Base-by-base conservation (phyloP, 495 filamentous ascomycete genomes). In the Hypoxylon subgilvum region DNA sequence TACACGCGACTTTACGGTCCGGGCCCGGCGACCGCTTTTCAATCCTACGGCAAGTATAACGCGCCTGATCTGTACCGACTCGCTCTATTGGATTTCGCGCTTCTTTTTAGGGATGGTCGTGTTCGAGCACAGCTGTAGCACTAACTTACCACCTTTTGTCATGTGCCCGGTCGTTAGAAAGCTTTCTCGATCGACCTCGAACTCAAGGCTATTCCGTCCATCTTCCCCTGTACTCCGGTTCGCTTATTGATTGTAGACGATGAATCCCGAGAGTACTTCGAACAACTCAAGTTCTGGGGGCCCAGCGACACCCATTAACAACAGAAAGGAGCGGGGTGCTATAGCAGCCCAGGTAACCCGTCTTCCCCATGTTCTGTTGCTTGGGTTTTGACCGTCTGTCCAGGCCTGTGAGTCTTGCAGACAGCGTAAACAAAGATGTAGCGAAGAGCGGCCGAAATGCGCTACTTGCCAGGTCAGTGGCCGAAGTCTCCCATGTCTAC, bases 401-500 rank as follows among this genome's bases (percentile, higher is more conserved):
- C 6, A 65, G 89, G 91, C 62, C 18, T 96, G 91, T 73, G 89
- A 92, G 75, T 94, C 90, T 22, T 96, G 91, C 68, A 80, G 91
- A 42, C 77, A 82, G 39, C 82, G 91, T 28, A 96, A 96, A 79
- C 92, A 94, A 72, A 92, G 90, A 76, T 96, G 91, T 69, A 91
- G 94, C 69, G 91, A 96, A 69, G 82, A 84, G 67, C 87, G 92
- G 65, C 91, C 91, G 32, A 86, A 86, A 70, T 96, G 91, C 84
- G 66, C 75, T 56, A 75, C 77, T n/a, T 82, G 73, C 69, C 76
- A 77, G 54, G 61, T 64, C 45, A 65, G 69, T 61, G 68, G 44
- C 46, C 50, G 38, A 51, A 50, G 25, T 38, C 49, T 50, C 30
- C 36, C 34, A 41, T 51, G 25, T 41, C 43, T n/a, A n/a, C n/a